Evolutionary conservation across 345 rosid genomes (phyloP), one percentile per base, ranked within the genome.

Genomic region (Acer yangbiense): DNA sequence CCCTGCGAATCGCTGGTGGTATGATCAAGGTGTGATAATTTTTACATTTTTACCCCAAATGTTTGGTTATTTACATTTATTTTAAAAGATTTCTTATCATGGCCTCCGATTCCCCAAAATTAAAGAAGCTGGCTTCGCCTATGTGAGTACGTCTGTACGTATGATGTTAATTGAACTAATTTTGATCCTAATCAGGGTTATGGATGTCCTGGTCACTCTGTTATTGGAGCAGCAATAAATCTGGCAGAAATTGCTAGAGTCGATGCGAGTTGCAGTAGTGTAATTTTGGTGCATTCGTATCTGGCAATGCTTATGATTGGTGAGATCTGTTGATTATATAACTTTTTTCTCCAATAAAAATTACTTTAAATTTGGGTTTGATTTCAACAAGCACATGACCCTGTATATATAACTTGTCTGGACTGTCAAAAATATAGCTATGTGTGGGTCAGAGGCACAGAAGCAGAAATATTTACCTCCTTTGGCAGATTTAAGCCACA

Each of bases 301-400:
- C 77, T 97, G 82, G 99, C 87, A 35, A 94, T 97, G 99, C 98
- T 97, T 63, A 94, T 92, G 20, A 94, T 97, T 62, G 94, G 98
- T 94, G 73, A 83, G 86, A 60, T 81, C 73, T 81, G 0, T 4
- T 32, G 35, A 32, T 70, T 61, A 78, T 60, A 35, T 12, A 10
- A 66, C 39, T 72, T 35, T 20, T 61, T 60, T 61, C n/a, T 55
- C 44, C 65, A 35, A 35, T 35, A 35, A 35, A 32, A 35, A 35
- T 35, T 35, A 35, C 39, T 35, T 4, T 35, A 35, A 35, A 35
- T 35, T 35, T 35, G 6, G 39, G 18, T 41, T 6, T 72, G 61
- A 12, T 70, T 60, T 20, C 9, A 48, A 14, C 73, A 25, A 75
- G 64, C 50, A 50, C 68, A 25, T 69, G 41, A 20, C 70, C 44